Base-by-base conservation (phyloP, 2,329 filamentous ascomycete species). In the Xylaria sp. region DNA sequence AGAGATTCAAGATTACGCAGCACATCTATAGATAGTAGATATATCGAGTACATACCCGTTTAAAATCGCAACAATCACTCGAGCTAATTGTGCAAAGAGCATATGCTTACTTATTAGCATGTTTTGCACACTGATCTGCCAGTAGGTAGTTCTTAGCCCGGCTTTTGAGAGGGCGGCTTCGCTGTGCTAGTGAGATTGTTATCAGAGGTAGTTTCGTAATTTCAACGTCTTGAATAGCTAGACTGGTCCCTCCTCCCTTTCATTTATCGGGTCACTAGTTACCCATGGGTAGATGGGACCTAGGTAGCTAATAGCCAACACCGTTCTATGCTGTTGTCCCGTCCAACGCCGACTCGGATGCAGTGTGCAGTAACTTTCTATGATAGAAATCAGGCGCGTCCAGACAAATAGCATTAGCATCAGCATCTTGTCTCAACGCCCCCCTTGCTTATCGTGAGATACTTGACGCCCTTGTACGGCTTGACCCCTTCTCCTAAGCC, bases 391-490 rank as follows among this genome's bases (percentile, higher is more conserved):
- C 2, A 7, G 23, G n/a, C 11, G n/a, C 31, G 25, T 43, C 9
- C 31, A 15, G 27, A 46, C 40, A 13, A 11, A 29, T n/a, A 33
- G 7, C 19, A 11, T 51, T 1, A 8, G n/a, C 9, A 44, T 63
- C 65, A 87, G 72, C 87, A 89, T 69, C 87, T 79, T 68, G 87
- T 82, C 75, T 90, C 87, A 41, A 89, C 80, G 21, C 87, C 87
- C 13, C 84, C 83, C 65, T 86, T 86, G 71, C 87, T 89, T 49
- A 89, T 81, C 15, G 93, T 97, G 70, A 99, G 75, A 77, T 99
- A 99, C 78, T 99, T 99, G 67, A 99, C 95, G 1, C 95, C 95
- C 79, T 98, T 99, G 78, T 97, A 98, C 23, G 95, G 95, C 78
- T 93, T 96, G 38, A 98, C 87, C 2, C 90, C 87, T 67, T 96